Evolutionary conservation across 257 asterid genomes (phyloP).

Genomic region (Pogostemon cablin): DNA sequence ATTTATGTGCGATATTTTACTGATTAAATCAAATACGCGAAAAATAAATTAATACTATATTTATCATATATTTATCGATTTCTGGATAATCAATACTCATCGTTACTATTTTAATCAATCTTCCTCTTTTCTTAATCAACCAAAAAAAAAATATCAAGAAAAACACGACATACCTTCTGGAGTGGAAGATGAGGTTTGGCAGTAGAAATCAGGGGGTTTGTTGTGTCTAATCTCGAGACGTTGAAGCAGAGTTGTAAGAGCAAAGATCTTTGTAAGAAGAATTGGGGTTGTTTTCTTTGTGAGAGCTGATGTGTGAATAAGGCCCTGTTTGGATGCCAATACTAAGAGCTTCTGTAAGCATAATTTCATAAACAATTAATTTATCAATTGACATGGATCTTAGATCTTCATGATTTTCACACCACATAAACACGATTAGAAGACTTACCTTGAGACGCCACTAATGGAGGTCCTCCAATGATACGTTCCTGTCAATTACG

Average conservation of each 20-base stretch:
- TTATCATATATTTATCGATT: too few relatives aligned
- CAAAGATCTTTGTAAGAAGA: slow-evolving; percentile 55
- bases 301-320: slow-evolving; percentile 6
- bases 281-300: slow-evolving; percentile 36
- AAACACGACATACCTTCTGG: slow-evolving; percentile 57
- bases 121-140: not conserved
- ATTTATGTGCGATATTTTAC: too few relatives aligned
- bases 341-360: slow-evolving; percentile 67
- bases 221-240: slow-evolving; percentile 52
- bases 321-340: slow-evolving; percentile 54
- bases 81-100: not conserved
- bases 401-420: too few relatives aligned
- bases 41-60: too few relatives aligned
- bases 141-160: not conserved
- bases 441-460: too few relatives aligned
- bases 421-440: too few relatives aligned
- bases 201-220: slow-evolving; percentile 32
- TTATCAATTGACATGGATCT: too few relatives aligned
- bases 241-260: slow-evolving; percentile 54
- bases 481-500: too few relatives aligned
- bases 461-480: too few relatives aligned
- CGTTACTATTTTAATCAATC: not conserved
- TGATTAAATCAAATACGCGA: too few relatives aligned
- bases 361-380: too few relatives aligned
- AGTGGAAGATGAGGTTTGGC: slow-evolving; percentile 47